These are phyloP conservation scores for Dactylellina drechsleri DNA, from an alignment of 2,329 filamentous ascomycete genomes.

Conservation along the genomic window DNA sequence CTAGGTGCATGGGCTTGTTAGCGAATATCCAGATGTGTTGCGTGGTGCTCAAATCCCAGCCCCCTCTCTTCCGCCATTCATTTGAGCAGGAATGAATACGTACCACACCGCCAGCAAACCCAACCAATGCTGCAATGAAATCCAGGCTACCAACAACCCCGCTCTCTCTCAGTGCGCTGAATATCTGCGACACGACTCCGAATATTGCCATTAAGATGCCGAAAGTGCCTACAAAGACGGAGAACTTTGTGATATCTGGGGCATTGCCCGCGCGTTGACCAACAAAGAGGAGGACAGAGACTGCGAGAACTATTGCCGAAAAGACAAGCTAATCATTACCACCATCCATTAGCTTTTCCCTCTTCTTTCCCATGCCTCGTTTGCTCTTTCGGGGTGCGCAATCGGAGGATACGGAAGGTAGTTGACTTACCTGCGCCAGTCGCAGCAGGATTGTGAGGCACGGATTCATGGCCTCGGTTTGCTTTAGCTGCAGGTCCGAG, in stretches of 20 bases:
- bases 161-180: conserved; percentile 25
- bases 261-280: conserved; percentile 47
- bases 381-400: neutral
- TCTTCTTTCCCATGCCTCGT: neutral
- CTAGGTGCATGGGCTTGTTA: conserved; percentile 11
- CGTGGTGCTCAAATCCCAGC: neutral
- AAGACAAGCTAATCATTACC: conserved; percentile 33
- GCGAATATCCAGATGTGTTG: conserved; percentile 33
- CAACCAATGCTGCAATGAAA: conserved; percentile 26
- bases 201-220: conserved; percentile 48
- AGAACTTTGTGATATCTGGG: conserved; percentile 44
- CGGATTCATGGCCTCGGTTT: conserved; percentile 36
- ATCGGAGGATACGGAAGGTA: neutral
- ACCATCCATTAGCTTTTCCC: neutral
- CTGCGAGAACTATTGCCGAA: conserved; percentile 35
- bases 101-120: conserved; percentile 52
- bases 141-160: conserved; percentile 30
- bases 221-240: conserved; percentile 31
- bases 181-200: conserved; percentile 45
- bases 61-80: neutral
- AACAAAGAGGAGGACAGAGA: conserved; percentile 40
- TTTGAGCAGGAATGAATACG: conserved; percentile 7
- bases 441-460: conserved; percentile 44
- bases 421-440: conserved; percentile 32
- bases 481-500: neutral